These are phyloP conservation scores for Alternaria sp. DNA, from an alignment of 2,329 filamentous ascomycete genomes.

Conservation along the genomic window DNA sequence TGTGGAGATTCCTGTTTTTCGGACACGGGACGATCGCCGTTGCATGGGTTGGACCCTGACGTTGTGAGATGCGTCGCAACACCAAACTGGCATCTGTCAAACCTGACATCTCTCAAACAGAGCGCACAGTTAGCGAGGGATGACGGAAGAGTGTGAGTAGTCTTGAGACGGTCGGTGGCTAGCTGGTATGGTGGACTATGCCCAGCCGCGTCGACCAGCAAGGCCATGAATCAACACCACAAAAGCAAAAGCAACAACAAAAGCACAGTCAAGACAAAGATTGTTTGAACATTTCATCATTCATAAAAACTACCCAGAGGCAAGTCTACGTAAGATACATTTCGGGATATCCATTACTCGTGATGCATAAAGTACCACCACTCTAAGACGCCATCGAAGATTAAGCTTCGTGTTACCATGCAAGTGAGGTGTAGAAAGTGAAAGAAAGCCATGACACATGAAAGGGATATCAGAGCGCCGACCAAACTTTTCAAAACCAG, in stretches of 20 bases:
- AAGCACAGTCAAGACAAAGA: background rate
- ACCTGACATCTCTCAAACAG: background rate
- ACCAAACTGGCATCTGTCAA: background rate
- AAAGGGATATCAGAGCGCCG: conserved; percentile 49
- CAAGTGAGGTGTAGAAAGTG: conserved; percentile 39
- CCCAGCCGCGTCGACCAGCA: background rate
- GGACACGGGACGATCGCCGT: conserved; percentile 22
- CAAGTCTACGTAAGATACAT: conserved; percentile 44
- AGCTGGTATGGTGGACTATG: background rate
- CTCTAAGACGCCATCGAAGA: conserved; percentile 45
- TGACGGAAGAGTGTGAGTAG: background rate
- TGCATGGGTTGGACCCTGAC: conserved; percentile 18
- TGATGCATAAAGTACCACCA: conserved; percentile 41
- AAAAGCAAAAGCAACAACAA: background rate
- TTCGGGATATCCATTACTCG: conserved; percentile 45
- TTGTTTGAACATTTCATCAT: conserved; percentile 41
- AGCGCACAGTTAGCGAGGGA: background rate
- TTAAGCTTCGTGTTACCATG: conserved; percentile 37
- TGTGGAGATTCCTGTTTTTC: conserved; percentile 28
- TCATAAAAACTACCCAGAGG: conserved; percentile 37
- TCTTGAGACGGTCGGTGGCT: background rate
- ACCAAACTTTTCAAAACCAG: conserved; percentile 46
- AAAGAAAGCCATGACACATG: conserved; percentile 48
- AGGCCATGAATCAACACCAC: background rate
- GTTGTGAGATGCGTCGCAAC: background rate